Conservation (phyloP, 306 rosid species). For the Elaeagnus macrophylla region DNA sequence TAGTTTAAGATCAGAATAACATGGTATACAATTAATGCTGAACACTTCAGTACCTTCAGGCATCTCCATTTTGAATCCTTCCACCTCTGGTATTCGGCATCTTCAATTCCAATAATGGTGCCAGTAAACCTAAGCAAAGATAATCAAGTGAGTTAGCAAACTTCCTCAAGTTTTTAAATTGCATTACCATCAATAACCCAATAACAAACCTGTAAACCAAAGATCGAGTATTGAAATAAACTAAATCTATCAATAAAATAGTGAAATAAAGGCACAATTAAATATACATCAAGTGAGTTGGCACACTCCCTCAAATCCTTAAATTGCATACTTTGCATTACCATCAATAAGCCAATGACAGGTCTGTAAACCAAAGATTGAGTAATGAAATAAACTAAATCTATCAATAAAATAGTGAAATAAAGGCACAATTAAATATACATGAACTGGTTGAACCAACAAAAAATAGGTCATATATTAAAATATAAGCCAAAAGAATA, state of each 20-base stretch:
- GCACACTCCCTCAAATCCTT: too few relatives aligned
- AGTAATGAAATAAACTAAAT: too few relatives aligned
- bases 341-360: too few relatives aligned
- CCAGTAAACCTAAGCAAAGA: conserved; percentile 60
- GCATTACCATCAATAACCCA: too few relatives aligned
- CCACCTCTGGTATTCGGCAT: conserved; percentile 70
- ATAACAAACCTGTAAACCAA: too few relatives aligned
- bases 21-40: neutral
- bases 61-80: conserved; percentile 85
- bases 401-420: neutral
- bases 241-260: neutral
- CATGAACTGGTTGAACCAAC: conserved; percentile 52
- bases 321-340: too few relatives aligned
- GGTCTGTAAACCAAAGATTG: too few relatives aligned
- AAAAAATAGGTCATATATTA: conserved; percentile 34
- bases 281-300: too few relatives aligned
- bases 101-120: conserved; percentile 80
- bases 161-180: too few relatives aligned
- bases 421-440: conserved; percentile 37
- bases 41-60: conserved; percentile 55
- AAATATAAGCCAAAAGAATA: neutral
- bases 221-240: too few relatives aligned
- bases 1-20: neutral
- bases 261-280: conserved; percentile 21
- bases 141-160: too few relatives aligned